Evolutionary conservation across 192 early-diverging fungal species (phyloP).

Genomic region (Umbelopsis vinacea): DNA sequence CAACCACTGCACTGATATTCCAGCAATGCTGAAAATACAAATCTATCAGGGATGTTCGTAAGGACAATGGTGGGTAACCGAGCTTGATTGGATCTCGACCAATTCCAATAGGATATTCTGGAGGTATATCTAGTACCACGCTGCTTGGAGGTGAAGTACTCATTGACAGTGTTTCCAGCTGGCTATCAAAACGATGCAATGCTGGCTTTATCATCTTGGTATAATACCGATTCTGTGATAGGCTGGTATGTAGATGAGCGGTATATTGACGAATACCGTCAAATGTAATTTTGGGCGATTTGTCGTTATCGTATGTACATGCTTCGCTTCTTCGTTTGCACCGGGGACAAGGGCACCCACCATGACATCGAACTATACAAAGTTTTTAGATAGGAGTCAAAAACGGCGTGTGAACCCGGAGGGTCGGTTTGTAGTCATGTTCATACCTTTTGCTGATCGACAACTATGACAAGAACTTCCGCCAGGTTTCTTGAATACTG

Average conservation of each 20-base stretch:
- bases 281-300: neutral
- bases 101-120: constrained; percentile 4
- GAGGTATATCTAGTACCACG: neutral
- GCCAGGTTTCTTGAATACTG: neutral
- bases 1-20: neutral
- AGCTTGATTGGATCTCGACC: neutral
- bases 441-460: constrained; percentile 7
- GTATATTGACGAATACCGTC: neutral
- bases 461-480: constrained; percentile 4
- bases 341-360: neutral
- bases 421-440: neutral
- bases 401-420: neutral
- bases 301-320: constrained; percentile 9
- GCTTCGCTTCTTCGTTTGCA: neutral
- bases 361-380: neutral
- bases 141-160: neutral
- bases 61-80: neutral
- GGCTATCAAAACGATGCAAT: neutral
- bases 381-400: neutral
- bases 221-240: neutral
- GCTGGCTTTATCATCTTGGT: neutral
- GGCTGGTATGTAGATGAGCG: neutral
- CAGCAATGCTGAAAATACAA: constrained; percentile 11
- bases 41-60: neutral
- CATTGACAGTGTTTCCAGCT: neutral